These are phyloP conservation scores for Nakazawaea wickerhamii DNA, from an alignment of 805 yeast species.

Conservation along the genomic window DNA sequence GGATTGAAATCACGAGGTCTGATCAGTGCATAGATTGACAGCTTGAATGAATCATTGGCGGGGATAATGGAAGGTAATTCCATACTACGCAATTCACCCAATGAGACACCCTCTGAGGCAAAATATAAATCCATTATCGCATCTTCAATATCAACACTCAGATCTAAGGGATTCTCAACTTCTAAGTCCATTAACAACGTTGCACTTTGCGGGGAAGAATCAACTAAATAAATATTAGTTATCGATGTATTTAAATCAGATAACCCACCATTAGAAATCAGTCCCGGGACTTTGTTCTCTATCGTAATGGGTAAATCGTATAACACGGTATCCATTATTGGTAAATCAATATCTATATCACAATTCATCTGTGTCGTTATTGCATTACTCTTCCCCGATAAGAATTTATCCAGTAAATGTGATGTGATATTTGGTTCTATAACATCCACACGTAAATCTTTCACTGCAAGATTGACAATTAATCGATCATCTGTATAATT, in stretches of 20 bases:
- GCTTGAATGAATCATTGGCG: conserved; percentile 15
- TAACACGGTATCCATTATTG: conserved; percentile 19
- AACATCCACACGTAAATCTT: conserved; percentile 17
- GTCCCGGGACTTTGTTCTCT: neutral
- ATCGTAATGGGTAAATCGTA: conserved; percentile 1
- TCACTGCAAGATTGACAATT: conserved; percentile 11
- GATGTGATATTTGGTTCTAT: conserved; percentile 16
- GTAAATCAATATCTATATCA: conserved; percentile 20
- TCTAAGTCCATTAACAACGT: conserved; percentile 26
- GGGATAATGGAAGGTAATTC: conserved; percentile 16
- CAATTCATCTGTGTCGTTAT: conserved; percentile 11
- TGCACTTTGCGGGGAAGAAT: conserved; percentile 22
- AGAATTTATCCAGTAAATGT: conserved; percentile 9
- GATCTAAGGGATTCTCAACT: conserved; percentile 29
- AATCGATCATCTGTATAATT: conserved; percentile 3
- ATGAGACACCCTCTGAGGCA: conserved; percentile 25
- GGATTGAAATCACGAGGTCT: conserved; percentile 14
- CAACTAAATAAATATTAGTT: conserved; percentile 21
- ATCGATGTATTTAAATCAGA: conserved; percentile 11
- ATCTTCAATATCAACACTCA: conserved; percentile 21
- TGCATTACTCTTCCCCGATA: conserved; percentile 11
- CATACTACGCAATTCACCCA: conserved; percentile 27
- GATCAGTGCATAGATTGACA: conserved; percentile 14
- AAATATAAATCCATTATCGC: conserved; percentile 25
- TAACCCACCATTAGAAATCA: neutral